Evolutionary conservation across 768 basidiomycete genomes (phyloP).

Genomic region (Auricularia cornea): DNA sequence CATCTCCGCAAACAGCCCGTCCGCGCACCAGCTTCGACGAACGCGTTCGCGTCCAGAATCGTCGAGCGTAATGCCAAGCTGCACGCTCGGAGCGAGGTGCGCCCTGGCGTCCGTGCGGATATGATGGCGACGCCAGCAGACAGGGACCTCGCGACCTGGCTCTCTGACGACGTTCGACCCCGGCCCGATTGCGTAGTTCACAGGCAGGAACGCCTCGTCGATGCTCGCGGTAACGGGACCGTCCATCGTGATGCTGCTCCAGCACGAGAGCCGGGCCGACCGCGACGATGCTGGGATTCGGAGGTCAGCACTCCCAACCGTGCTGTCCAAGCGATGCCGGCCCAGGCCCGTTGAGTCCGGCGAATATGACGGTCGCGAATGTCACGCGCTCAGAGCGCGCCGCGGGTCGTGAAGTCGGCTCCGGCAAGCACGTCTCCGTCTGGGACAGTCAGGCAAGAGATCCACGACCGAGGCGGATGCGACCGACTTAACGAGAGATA

Average conservation of each 20-base stretch:
- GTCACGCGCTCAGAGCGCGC: neutral
- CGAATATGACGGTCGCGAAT: conserved; percentile 2
- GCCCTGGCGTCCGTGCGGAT: neutral
- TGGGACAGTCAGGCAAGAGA: neutral
- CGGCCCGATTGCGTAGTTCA: neutral
- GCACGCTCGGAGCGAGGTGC: neutral
- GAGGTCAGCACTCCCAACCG: neutral
- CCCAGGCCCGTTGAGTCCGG: neutral
- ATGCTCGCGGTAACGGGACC: neutral
- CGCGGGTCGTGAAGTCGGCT: conserved; percentile 3
- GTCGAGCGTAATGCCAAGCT: neutral
- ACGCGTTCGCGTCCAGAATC: neutral
- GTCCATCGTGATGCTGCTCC: neutral
- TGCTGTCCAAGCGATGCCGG: neutral
- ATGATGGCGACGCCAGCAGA: neutral
- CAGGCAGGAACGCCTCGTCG: neutral
- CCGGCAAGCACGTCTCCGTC: neutral
- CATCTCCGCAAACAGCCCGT: neutral
- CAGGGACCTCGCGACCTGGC: neutral
- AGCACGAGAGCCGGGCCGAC: neutral
- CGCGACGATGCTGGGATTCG: neutral
- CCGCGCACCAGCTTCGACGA: neutral
- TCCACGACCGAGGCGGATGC: neutral
- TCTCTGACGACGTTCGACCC: neutral
- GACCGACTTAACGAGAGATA: neutral